phyloP scores from a whole-genome alignment of 257 asterid species.

The Echium plantagineum region DNA sequence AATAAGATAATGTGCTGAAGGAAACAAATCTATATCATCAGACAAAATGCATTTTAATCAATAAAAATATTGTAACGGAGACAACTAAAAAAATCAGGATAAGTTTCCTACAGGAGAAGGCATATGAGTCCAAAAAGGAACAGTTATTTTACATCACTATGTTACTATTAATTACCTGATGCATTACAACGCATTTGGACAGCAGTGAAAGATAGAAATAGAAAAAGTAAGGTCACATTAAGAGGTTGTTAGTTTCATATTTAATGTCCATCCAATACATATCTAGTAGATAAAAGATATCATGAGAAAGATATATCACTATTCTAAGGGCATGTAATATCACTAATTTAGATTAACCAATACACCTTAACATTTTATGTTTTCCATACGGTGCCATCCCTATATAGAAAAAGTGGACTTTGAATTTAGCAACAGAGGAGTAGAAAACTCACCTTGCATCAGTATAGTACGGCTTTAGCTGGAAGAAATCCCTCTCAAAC shows the following conservation, averaged over 20 bases:
- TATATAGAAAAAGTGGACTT: neutral
- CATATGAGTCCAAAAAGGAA: neutral
- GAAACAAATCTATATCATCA: neutral
- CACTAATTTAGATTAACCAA: neutral
- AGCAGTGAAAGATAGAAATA: neutral
- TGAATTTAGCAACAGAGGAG: neutral
- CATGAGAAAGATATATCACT: no score
- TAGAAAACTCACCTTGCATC: slow-evolving; percentile 61
- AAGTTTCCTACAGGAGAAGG: neutral
- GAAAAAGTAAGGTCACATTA: no score
- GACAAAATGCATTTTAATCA: no score
- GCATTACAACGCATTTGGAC: neutral
- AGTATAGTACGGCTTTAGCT: slow-evolving; percentile 86
- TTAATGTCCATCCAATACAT: neutral
- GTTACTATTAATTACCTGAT: no score
- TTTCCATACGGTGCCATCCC: neutral
- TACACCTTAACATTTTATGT: neutral
- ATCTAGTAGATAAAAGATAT: neutral
- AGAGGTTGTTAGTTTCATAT: no score
- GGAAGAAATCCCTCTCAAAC: slow-evolving; percentile 91
- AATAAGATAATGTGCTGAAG: neutral
- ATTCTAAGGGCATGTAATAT: no score
- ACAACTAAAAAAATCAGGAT: neutral
- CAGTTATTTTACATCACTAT: neutral
- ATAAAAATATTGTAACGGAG: neutral